Evolutionary conservation across 441 rosid genomes (phyloP), one percentile per base, ranked within the genome.

Genomic region (Populus hybrid): DNA sequence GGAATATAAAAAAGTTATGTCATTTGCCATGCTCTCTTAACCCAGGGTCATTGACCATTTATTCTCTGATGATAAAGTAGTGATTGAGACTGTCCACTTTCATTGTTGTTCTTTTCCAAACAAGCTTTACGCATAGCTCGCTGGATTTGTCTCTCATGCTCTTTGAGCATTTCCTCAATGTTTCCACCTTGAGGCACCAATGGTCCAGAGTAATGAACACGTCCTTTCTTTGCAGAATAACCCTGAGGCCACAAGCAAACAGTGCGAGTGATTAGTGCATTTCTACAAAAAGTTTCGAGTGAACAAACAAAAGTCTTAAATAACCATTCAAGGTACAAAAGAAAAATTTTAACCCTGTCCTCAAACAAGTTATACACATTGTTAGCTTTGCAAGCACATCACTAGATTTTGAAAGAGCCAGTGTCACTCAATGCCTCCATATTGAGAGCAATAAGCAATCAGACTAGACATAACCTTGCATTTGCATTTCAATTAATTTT

Each of bases 111-210:
- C 86, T 90, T 92, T 71, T 89, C 95, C 3, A 78, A 53, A 18
- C 89, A 93, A 78, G 97, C 92, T 89, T 88, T 86, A 9, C 95
- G 92, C 9, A 94, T 94, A 65, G 94, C 95, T 53, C 88, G 81
- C 83, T 86, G 92, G 77, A 94, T 91, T 78, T 84, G 89, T 74
- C 84, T 89, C 84, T 95, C 98, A 2, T 93, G 95, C 82, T 91
- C 92, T 86, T 89, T 94, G 75, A 95, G 92, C 95, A 92, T 92
- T 72, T 91, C 97, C 53, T 93, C 98, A 0, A 94, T 77, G 88
- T 93, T 87, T 74, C 90, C 92, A 76, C 89, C 95, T 3, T 82
- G 75, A 65, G 86, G 86, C 78, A 92, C 35, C 87, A 94, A 82
- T 4, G 97, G 94, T 83, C 98, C 98, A 38, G 97, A 94, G 82